A percentile compares a stretch with the other conserved stretches of the same genome.
Evolutionary conservation across 805 yeast genomes (phyloP).

Genomic region (Candida peoriensis): DNA sequence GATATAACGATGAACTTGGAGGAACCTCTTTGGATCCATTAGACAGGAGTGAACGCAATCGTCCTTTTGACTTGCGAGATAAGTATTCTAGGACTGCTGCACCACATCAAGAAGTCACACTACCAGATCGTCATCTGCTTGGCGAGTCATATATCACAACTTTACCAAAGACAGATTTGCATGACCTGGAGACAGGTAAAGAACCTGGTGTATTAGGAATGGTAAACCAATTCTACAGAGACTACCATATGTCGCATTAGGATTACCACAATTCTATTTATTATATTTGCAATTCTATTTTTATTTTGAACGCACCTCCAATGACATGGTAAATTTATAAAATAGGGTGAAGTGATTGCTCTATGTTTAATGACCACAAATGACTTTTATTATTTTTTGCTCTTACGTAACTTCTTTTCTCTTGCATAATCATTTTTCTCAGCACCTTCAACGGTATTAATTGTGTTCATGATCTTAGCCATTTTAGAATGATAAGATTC

Average conservation of each 20-base stretch:
- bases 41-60: no score
- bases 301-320: no score
- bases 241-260: slow-evolving; percentile 25
- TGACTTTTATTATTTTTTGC: slow-evolving; percentile 35
- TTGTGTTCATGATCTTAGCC: slow-evolving; percentile 79
- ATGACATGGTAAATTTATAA: no score
- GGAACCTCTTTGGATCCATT: no score
- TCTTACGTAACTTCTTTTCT: slow-evolving; percentile 65
- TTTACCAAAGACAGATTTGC: slow-evolving; percentile 31
- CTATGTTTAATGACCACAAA: no score
- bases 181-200: slow-evolving; percentile 19
- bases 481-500: slow-evolving; percentile 84
- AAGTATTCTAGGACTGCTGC: no score
- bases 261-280: neutral
- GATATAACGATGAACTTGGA: neutral
- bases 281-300: neutral
- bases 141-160: slow-evolving; percentile 41
- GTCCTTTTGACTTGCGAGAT: no score
- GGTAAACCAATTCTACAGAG: slow-evolving; percentile 71
- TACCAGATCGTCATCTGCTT: slow-evolving; percentile 18
- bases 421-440: slow-evolving; percentile 90
- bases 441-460: slow-evolving; percentile 91
- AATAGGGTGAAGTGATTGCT: no score
- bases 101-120: no score
- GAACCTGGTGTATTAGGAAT: slow-evolving; percentile 68